These are phyloP conservation scores for Earliella scabrosa DNA, from an alignment of 1,284 basidiomycete species.

Conservation along the genomic window DNA sequence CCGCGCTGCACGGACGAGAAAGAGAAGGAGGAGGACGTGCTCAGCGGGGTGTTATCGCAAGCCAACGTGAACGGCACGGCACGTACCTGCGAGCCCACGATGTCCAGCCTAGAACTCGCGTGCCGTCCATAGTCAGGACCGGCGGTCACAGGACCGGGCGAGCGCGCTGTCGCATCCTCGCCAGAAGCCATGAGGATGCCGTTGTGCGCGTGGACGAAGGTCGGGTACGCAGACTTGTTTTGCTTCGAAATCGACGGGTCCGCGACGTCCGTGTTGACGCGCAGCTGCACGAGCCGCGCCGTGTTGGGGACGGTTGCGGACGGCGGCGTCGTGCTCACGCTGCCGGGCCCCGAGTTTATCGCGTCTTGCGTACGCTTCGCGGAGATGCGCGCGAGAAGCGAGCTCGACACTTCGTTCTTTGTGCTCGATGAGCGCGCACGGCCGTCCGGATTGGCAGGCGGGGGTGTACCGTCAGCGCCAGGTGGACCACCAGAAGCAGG, in stretches of 20 bases:
- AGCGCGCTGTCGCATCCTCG: conserved; percentile 62
- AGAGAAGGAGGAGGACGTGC: neutral
- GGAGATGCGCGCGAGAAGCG: conserved; percentile 74
- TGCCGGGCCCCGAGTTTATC: conserved; percentile 46
- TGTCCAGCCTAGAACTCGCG: conserved; percentile 66
- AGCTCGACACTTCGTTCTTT: conserved; percentile 67
- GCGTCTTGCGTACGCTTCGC: conserved; percentile 62
- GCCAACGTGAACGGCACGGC: conserved; percentile 16
- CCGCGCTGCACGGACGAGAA: conserved; percentile 55
- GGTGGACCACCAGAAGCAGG: conserved; percentile 62
- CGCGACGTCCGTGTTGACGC: conserved; percentile 72
- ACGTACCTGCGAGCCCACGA: conserved; percentile 72
- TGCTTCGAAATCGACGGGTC: conserved; percentile 65
- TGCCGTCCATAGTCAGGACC: conserved; percentile 82
- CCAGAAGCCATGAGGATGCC: conserved; percentile 67
- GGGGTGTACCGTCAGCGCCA: conserved; percentile 50
- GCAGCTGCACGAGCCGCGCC: conserved; percentile 65
- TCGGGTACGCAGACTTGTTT: conserved; percentile 83
- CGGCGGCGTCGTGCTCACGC: conserved; percentile 45
- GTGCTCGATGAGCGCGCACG: conserved; percentile 71
- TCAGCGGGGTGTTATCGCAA: conserved; percentile 19
- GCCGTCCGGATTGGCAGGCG: conserved; percentile 54
- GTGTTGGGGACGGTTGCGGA: conserved; percentile 42
- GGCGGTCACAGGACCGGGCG: conserved; percentile 80
- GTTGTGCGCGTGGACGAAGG: conserved; percentile 75